Conservation (phyloP, 768 basidiomycete genomes). For the Tulasnella sp. region DNA sequence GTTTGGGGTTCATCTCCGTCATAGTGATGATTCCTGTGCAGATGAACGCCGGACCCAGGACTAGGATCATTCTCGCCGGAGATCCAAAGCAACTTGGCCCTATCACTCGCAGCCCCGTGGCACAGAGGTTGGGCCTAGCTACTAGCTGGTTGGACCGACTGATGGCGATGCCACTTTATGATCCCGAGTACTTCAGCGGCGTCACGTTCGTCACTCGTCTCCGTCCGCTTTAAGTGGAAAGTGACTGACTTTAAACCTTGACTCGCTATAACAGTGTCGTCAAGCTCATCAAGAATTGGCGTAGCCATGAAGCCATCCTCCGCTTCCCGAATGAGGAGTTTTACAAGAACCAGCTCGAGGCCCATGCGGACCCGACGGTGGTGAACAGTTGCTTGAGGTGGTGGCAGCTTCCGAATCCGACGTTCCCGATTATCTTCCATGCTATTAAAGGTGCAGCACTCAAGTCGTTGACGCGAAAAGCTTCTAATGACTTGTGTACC, state of each 20-base stretch:
- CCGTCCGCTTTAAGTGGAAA: neutral
- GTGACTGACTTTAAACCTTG: neutral
- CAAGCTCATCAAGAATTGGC: slow-evolving; percentile 58
- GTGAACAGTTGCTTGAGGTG: slow-evolving; percentile 37
- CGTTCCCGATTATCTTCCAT: slow-evolving; percentile 41
- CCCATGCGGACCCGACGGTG: slow-evolving; percentile 35
- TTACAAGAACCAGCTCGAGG: slow-evolving; percentile 41
- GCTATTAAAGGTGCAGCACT: slow-evolving; percentile 32
- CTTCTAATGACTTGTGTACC: neutral
- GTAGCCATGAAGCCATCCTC: slow-evolving; percentile 55
- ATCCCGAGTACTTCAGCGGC: slow-evolving; percentile 33
- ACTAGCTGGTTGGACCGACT: slow-evolving; percentile 42
- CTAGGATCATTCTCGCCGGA: slow-evolving; percentile 43
- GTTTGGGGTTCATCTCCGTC: neutral
- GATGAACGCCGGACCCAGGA: slow-evolving; percentile 37
- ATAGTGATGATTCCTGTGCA: slow-evolving; percentile 46
- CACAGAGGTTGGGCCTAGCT: slow-evolving; percentile 36
- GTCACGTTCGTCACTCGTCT: slow-evolving; percentile 36
- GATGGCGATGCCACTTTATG: slow-evolving; percentile 39
- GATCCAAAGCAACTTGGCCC: slow-evolving; percentile 44
- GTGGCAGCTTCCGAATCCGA: slow-evolving; percentile 35
- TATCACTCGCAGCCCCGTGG: slow-evolving; percentile 39
- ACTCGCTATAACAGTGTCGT: slow-evolving; percentile 44
- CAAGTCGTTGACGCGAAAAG: neutral
- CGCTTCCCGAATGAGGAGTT: slow-evolving; percentile 52